phyloP scores from a whole-genome alignment of 2,329 filamentous ascomycete genomes.

The Zelopaecilomyces penicillatus region DNA sequence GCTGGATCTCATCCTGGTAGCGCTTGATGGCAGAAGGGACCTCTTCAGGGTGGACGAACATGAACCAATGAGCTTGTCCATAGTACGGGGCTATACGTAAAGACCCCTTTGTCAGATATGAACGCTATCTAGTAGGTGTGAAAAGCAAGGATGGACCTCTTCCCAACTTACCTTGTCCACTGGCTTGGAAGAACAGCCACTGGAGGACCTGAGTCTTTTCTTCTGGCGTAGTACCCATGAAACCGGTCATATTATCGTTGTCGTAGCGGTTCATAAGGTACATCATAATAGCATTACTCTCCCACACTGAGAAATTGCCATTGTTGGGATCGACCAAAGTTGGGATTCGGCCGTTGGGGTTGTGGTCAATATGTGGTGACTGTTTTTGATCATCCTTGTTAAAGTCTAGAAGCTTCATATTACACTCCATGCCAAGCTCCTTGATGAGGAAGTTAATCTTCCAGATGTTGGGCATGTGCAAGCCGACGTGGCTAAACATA shows the following conservation, averaged over 20 bases:
- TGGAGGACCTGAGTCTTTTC: slow-evolving; percentile 8
- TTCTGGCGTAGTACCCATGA: not conserved
- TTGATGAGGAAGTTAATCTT: too few relatives aligned
- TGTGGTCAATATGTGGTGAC: too few relatives aligned
- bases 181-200: slow-evolving; percentile 18
- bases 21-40: slow-evolving; percentile 17
- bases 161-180: slow-evolving; percentile 21
- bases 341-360: too few relatives aligned
- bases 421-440: too few relatives aligned
- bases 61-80: not conserved
- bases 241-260: not conserved
- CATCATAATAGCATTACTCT: slow-evolving; percentile 12
- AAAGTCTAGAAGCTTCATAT: too few relatives aligned
- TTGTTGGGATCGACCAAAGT: slow-evolving; percentile 10
- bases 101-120: not conserved
- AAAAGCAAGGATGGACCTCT: slow-evolving; percentile 7
- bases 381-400: too few relatives aligned
- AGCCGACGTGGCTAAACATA: too few relatives aligned
- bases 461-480: too few relatives aligned
- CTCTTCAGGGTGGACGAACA: slow-evolving; percentile 9
- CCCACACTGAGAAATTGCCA: slow-evolving; percentile 10
- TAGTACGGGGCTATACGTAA: too few relatives aligned
- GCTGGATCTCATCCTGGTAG: slow-evolving; percentile 17
- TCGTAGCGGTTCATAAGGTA: slow-evolving; percentile 14
- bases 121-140: too few relatives aligned